Conservation (phyloP, 169 alveolate species). For the Babesia microti region DNA sequence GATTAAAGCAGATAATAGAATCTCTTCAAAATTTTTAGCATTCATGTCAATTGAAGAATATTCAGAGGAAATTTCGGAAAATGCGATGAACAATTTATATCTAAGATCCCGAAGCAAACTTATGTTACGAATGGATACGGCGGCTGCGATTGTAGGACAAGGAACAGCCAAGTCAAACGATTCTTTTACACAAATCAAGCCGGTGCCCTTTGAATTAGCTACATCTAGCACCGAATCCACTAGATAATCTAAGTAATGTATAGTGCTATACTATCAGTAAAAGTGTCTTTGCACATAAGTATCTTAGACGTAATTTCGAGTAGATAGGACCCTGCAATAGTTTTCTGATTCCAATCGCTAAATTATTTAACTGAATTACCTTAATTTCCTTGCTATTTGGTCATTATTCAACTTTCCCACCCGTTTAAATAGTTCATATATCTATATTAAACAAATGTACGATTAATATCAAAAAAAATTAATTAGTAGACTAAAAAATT, state of each 20-base stretch:
- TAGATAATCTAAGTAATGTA: conserved; percentile 21
- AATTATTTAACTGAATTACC: conserved; percentile 39
- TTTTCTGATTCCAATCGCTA: conserved; percentile 33
- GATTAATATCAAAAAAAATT: conserved; percentile 2
- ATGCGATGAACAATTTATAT: background rate
- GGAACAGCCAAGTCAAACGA: conserved; percentile 68
- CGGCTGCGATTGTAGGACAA: conserved; percentile 67
- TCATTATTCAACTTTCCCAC: conserved; percentile 14
- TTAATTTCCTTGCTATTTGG: conserved; percentile 25
- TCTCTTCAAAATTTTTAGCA: conserved; percentile 37
- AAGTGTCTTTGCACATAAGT: conserved; percentile 48
- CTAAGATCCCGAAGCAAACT: conserved; percentile 11
- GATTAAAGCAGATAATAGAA: conserved; percentile 42
- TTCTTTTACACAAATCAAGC: conserved; percentile 73
- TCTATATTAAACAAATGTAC: background rate
- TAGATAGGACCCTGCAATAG: conserved; percentile 51
- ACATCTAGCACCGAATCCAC: conserved; percentile 58
- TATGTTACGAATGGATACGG: conserved; percentile 63
- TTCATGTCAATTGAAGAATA: conserved; percentile 6
- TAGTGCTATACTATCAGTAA: conserved; percentile 15
- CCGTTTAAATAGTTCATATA: conserved; percentile 24
- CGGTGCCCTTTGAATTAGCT: conserved; percentile 74
- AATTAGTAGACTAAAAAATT: conserved; percentile 6
- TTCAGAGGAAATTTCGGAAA: background rate
- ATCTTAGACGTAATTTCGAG: conserved; percentile 59